phyloP scores from a whole-genome alignment of 176 grass and related monocot species.

The Themeda triandra region DNA sequence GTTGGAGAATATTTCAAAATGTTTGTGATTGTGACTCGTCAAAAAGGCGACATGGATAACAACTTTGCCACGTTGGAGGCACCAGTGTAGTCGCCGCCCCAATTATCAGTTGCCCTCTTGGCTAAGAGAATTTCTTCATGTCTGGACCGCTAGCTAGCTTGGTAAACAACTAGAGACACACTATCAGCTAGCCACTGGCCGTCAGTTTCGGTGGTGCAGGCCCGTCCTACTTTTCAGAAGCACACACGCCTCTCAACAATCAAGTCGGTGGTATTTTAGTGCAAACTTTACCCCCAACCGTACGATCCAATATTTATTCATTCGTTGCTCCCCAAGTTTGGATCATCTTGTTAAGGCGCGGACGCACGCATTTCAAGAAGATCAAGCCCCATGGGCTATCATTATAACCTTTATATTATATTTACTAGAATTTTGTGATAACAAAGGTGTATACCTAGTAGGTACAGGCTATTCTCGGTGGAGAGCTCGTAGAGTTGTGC shows the following conservation, averaged over 20 bases:
- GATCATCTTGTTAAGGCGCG: neutral
- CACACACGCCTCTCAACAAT: neutral
- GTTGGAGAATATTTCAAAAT: neutral
- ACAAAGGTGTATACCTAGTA: no score
- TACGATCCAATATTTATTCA: neutral
- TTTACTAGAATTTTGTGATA: no score
- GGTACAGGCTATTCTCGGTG: no score
- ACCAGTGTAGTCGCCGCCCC: conserved; percentile 3
- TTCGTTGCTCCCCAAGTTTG: neutral
- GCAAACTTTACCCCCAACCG: neutral
- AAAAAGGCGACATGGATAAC: conserved; percentile 6
- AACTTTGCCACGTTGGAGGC: conserved; percentile 42
- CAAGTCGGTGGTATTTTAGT: neutral
- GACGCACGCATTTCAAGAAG: neutral
- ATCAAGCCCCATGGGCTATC: neutral
- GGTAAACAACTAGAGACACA: neutral
- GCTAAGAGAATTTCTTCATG: neutral
- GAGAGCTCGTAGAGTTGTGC: neutral
- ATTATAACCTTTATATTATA: no score
- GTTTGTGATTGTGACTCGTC: conserved; percentile 3
- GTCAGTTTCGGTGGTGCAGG: neutral
- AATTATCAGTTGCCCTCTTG: conserved; percentile 6
- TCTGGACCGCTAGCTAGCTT: neutral
- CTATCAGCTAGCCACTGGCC: neutral
- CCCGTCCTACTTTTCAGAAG: neutral